Base-by-base conservation (phyloP, 305 asterid species). In the Solanum hybrid region DNA sequence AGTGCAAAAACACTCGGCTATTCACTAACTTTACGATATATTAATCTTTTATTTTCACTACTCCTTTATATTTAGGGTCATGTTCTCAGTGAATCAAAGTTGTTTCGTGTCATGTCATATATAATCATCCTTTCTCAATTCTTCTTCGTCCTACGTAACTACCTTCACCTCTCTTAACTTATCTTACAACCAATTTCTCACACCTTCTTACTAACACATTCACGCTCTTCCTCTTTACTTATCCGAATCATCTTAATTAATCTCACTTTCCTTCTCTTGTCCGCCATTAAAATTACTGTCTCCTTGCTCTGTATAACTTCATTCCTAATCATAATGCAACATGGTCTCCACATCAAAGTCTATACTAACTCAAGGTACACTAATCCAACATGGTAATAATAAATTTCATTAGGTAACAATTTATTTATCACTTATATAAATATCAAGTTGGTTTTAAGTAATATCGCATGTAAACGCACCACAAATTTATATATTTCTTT, bases 371-470 rank as follows among this genome's bases (percentile, higher is more conserved):
- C 42, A 84, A 84, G 29, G 38, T 26, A 26, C 35, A 27, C 17
- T 26, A 11, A 12, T 12, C 34, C 22, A 38, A 10, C 69, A 79
- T 37, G 5, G 8, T 69, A 24, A 69, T 24, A 69, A 24, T 24
- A 69, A 69, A 69, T 5, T 42, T 81, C 24, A 38, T 42, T 27
- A 27, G 6, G 11, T 51, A 45, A 45, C 15, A 31, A 56, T 31
- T 56, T 31, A 31, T 85, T 51, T 31, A 31, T 85, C 6, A 10
- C 75, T 22, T 19, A 14, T 15, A 17, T 69, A 69, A 69, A 24
- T 5, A 85, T 56, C 73, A 51, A 51, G 75, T 51, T 51, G 87
- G 42, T 31, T 84, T 84, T 2, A 85, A 85, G 88, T 85, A 85
- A 12, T 32, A n/a, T 85, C 1, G 45, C 32, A 32, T 85, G 32